Percentiles rank a stretch among this genome's conserved stretches.
These are phyloP conservation scores for Solanum etuberosum DNA, from an alignment of 257 asterid species.

Conservation along the genomic window DNA sequence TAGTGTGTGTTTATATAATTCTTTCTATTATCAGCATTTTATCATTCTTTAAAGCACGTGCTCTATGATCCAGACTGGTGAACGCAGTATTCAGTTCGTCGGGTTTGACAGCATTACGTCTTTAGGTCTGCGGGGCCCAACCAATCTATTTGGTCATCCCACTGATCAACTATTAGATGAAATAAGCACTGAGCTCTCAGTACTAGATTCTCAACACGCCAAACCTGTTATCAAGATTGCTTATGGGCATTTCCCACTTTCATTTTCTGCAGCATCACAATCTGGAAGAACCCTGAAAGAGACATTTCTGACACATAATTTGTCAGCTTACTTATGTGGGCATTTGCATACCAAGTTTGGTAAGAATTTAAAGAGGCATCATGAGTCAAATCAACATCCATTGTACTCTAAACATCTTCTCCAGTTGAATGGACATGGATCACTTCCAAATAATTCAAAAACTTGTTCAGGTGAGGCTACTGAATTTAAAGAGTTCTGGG, in stretches of 20 bases:
- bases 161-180: constrained; percentile 62
- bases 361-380: constrained; percentile 67
- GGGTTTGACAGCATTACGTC: constrained; percentile 76
- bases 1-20: neutral
- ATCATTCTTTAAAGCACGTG: constrained; percentile 10
- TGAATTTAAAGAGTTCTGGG: constrained; percentile 63
- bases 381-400: constrained; percentile 23
- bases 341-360: constrained; percentile 84
- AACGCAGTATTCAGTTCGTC: constrained; percentile 62
- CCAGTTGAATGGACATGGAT: constrained; percentile 52
- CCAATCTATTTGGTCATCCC: constrained; percentile 95
- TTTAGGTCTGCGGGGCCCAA: constrained; percentile 85
- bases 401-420: constrained; percentile 24
- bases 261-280: constrained; percentile 70
- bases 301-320: constrained; percentile 34
- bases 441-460: constrained; percentile 10
- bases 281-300: constrained; percentile 69
- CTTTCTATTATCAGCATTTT: neutral
- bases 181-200: constrained; percentile 55
- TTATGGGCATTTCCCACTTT: constrained; percentile 89
- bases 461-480: constrained; percentile 24
- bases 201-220: constrained; percentile 42
- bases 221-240: constrained; percentile 53
- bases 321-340: constrained; percentile 78
- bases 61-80: constrained; percentile 48